Base-by-base conservation (phyloP, 352 stramenopile species). In the Chloridella minuta region DNA sequence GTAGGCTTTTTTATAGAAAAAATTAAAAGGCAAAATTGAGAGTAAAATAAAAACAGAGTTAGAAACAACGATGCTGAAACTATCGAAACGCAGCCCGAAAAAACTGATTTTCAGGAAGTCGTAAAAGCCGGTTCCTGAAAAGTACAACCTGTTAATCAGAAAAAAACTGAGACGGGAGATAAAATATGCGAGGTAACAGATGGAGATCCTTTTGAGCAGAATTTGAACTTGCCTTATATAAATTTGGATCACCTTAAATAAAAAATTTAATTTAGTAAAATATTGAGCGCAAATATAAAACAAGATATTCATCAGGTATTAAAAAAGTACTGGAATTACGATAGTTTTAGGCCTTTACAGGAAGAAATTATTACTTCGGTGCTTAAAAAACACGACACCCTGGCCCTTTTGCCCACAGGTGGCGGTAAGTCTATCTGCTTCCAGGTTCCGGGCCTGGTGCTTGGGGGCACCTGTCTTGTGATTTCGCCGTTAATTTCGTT, bases 371-470 rank as follows among this genome's bases (percentile, higher is more conserved):
- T 66, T n/a, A 18, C n/a, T 10, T 66, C 40, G 40, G 40, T 66
- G n/a, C n/a, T 66, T 10, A 10, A 66, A 10, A 66, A 66, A 66
- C 23, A n/a, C 25, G 90, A 92, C 88, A 86, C 87, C 0, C 89
- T 87, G 21, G 89, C 91, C 18, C 91, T 91, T 88, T 90, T 88
- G 90, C 86, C 89, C 0, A 92, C 90, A 0, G 90, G 90, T 23
- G 52, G 87, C 2, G 90, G 90, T 49, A 92, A 92, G 86, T 89
- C 85, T 23, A 24, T 92, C n/a, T 89, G 88, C 18, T 93, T 91
- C 89, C 89, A 91, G 87, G 87, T 93, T 27, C 90, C 91, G 40
- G 87, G 90, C 0, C 52, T 92, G 16, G 2, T 87, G 89, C 86
- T 88, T 88, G 21, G 86, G 49, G 80, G 24, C 30, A n/a, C 21